Evolutionary conservation across 2,329 filamentous ascomycete species (phyloP).

Genomic region (Phyllosticta citriasiana): DNA sequence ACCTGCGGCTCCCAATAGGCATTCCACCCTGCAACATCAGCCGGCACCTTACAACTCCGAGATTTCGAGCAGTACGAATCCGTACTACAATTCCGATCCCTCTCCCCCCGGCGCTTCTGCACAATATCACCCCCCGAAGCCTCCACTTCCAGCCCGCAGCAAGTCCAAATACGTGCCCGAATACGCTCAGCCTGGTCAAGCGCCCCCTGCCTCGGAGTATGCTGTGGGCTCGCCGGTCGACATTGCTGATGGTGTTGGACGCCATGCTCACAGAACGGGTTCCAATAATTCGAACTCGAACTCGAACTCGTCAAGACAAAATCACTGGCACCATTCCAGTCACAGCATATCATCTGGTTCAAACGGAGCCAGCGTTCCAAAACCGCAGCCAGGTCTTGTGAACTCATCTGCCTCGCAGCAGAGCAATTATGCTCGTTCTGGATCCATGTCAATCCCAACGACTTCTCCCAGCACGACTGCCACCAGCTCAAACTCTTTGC

Average conservation of each 20-base stretch:
- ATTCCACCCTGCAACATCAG: background rate
- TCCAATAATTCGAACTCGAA: background rate
- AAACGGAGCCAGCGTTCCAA: background rate
- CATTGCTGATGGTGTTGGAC: background rate
- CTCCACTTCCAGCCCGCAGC: background rate
- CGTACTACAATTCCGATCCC: background rate
- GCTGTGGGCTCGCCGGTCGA: background rate
- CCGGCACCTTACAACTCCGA: background rate
- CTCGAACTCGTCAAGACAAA: background rate
- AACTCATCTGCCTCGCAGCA: background rate
- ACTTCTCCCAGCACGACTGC: background rate
- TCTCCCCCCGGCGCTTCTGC: background rate
- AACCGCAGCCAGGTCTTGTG: background rate
- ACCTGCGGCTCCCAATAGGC: background rate
- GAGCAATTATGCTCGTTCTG: background rate
- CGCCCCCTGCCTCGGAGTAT: background rate
- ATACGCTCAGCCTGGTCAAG: background rate
- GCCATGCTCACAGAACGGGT: background rate
- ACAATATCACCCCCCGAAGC: background rate
- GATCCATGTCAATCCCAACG: background rate
- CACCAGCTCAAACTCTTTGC: background rate
- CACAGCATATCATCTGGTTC: background rate
- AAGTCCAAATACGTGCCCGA: background rate
- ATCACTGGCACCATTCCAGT: background rate
- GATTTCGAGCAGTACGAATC: background rate